Evolutionary conservation across 495 filamentous ascomycete genomes (phyloP), one percentile per base, ranked within the genome.

Genomic region (Niebla homalea): DNA sequence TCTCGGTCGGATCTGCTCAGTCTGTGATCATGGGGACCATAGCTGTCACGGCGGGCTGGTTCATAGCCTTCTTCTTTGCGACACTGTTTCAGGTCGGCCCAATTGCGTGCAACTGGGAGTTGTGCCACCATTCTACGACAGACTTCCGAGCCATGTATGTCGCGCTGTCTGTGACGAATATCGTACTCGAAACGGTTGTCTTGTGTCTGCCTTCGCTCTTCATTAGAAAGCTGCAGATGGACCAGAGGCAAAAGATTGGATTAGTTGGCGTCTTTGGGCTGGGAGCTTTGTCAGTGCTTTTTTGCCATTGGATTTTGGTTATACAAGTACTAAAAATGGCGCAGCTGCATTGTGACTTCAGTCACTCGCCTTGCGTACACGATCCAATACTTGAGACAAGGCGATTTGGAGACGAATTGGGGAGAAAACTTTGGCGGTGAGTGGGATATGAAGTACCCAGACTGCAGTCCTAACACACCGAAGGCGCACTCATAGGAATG

Each of bases 101-200:
- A 32, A 52, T 56, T 5, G 20, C 22, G 12, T 56, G 54, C 49
- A 56, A 56, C 14, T 56, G 54, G 54, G 39, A 48, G 2, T n/a
- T 22, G 15, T 52, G 54, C 20, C 35, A 11, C n/a, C 35, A 48
- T 23, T 14, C 49, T 22, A 52, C 49, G 5, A 21, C 36, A 18
- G 39, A 52, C 12, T 52, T 52, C 38, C 43, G 43, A 5, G 32
- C 48, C 8, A 56, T 52, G 54, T 56, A 56, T 39, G 44, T 56
- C 7, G 25, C 35, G 23, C 36, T 14, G 8, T 43, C 43, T 19
- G 43, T 41, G 6, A 52, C 54, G 29, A 49, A 56, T 35, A 43
- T 52, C 19, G 19, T 56, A 3, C 20, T 56, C 2, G 49, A 56
- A 25, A 44, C 49, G n/a, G 36, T 16, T 5, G 44, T 56, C 32